Conservation (phyloP, 306 rosid species). For the Malus domestica region DNA sequence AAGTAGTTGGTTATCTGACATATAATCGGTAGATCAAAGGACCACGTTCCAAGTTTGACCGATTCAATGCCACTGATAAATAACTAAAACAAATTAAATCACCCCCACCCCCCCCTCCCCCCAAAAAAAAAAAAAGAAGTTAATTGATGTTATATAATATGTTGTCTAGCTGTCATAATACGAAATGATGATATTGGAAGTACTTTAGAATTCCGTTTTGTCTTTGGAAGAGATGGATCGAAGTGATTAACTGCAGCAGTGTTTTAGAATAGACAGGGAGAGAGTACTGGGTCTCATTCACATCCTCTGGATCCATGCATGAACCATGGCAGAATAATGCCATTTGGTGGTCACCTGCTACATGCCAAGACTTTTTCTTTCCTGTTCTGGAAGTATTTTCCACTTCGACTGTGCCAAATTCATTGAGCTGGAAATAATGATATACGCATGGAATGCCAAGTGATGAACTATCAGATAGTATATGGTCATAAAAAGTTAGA, state of each 20-base stretch:
- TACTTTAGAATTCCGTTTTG: constrained; percentile 9
- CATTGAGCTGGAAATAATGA: neutral
- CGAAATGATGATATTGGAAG: neutral
- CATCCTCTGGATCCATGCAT: neutral
- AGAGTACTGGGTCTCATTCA: constrained; percentile 6
- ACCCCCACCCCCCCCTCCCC: too few relatives aligned
- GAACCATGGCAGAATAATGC: constrained; percentile 1
- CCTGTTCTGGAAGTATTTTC: neutral
- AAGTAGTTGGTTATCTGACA: too few relatives aligned
- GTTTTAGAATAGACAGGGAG: neutral
- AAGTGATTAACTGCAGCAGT: neutral
- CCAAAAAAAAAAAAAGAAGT: too few relatives aligned
- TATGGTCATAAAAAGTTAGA: too few relatives aligned
- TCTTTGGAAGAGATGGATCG: constrained; percentile 10
- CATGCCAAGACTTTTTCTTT: neutral
- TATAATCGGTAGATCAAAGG: too few relatives aligned
- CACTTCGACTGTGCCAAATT: neutral
- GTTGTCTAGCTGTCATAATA: too few relatives aligned
- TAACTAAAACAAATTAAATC: too few relatives aligned
- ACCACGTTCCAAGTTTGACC: too few relatives aligned
- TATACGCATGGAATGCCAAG: neutral
- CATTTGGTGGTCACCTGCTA: too few relatives aligned
- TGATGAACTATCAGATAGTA: neutral
- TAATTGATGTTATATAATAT: too few relatives aligned
- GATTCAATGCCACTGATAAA: too few relatives aligned